Evolutionary conservation across 163 green algal genomes (phyloP).

Genomic region (Coccomyxa subellipsoidea): DNA sequence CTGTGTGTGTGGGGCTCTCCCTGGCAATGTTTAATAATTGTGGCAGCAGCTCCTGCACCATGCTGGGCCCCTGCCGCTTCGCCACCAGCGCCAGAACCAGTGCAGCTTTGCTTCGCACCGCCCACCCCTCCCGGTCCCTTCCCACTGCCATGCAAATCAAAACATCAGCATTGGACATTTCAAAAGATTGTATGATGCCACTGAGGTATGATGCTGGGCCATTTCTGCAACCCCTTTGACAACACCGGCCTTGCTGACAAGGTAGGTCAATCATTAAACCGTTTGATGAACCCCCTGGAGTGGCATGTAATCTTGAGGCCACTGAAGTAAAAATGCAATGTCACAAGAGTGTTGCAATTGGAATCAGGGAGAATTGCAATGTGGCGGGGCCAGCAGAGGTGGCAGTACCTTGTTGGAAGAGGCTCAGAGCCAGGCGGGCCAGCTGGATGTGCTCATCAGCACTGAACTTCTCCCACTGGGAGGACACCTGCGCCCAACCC

Average conservation of each 20-base stretch:
- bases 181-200: neutral
- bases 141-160: neutral
- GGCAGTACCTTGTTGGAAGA: slow-evolving; percentile 41
- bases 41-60: slow-evolving; percentile 59
- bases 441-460: slow-evolving; percentile 56
- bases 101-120: slow-evolving; percentile 57
- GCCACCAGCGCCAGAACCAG: slow-evolving; percentile 71
- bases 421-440: slow-evolving; percentile 30
- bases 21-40: slow-evolving; percentile 57
- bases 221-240: neutral
- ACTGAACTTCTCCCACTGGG: slow-evolving; percentile 61
- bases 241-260: too few relatives aligned
- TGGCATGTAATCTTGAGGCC: neutral
- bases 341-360: neutral
- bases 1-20: slow-evolving; percentile 44
- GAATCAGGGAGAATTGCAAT: neutral
- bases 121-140: neutral
- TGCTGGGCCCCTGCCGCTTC: slow-evolving; percentile 56
- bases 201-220: neutral
- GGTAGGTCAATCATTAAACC: too few relatives aligned
- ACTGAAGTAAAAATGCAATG: neutral
- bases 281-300: too few relatives aligned
- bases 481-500: slow-evolving; percentile 43
- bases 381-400: neutral
- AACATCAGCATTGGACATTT: neutral